A percentile compares a stretch with the other conserved stretches of the same genome.
Evolutionary conservation across 768 basidiomycete genomes (phyloP).

Genomic region (Chalciporus pseudorubinellus): DNA sequence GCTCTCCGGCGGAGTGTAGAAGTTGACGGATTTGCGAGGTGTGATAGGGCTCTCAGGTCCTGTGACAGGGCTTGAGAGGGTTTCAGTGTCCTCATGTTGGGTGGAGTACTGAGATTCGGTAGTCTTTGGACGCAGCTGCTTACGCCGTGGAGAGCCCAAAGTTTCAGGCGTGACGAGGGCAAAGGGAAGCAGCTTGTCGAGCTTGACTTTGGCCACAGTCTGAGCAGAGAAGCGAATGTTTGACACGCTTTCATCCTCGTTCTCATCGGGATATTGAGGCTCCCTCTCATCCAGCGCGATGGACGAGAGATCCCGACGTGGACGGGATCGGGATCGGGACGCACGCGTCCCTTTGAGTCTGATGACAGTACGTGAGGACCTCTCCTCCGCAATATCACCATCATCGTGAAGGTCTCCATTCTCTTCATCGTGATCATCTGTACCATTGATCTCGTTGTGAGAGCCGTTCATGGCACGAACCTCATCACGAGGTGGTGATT

Average conservation of each 20-base stretch:
- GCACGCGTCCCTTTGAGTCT: slow-evolving; percentile 51
- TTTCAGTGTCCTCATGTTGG: slow-evolving; percentile 17
- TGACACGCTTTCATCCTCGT: slow-evolving; percentile 68
- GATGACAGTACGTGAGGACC: slow-evolving; percentile 71
- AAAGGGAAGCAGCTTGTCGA: slow-evolving; percentile 66
- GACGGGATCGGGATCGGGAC: slow-evolving; percentile 67
- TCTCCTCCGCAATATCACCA: slow-evolving; percentile 49
- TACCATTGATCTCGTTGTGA: slow-evolving; percentile 30
- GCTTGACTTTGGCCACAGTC: slow-evolving; percentile 57
- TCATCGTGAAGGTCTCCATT: slow-evolving; percentile 29
- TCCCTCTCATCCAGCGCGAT: slow-evolving; percentile 57
- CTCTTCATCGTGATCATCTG: slow-evolving; percentile 27
- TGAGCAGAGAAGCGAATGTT: slow-evolving; percentile 77
- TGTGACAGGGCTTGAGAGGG: slow-evolving; percentile 25
- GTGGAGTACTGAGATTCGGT: slow-evolving; percentile 20
- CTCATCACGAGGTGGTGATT: slow-evolving; percentile 18
- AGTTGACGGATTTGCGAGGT: slow-evolving; percentile 31
- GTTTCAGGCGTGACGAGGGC: slow-evolving; percentile 76
- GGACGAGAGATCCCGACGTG: slow-evolving; percentile 65
- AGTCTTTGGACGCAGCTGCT: slow-evolving; percentile 9
- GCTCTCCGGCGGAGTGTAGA: slow-evolving; percentile 60
- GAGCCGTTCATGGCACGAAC: slow-evolving; percentile 5
- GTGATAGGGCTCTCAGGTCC: slow-evolving; percentile 36
- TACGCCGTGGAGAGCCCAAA: slow-evolving; percentile 37
- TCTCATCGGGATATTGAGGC: slow-evolving; percentile 53